phyloP scores from a whole-genome alignment of 352 stramenopile species.

The Phytopythium sindhum region DNA sequence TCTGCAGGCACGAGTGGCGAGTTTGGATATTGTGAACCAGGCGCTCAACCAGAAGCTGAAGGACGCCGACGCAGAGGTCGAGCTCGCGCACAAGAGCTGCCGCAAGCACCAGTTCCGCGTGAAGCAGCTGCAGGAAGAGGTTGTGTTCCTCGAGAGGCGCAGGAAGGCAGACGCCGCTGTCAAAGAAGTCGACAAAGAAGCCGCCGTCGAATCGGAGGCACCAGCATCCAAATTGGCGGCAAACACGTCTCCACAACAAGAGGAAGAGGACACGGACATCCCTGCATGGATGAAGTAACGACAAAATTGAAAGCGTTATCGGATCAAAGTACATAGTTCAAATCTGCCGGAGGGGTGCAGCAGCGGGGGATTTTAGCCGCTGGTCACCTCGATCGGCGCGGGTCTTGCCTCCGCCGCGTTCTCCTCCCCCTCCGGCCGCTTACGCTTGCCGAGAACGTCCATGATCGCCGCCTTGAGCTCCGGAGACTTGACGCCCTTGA shows the following conservation, averaged over 20 bases:
- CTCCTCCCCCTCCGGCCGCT: background rate
- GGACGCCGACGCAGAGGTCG: conserved; percentile 39
- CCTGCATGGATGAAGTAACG: conserved; percentile 7
- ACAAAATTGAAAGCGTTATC: background rate
- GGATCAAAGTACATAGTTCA: conserved; percentile 3
- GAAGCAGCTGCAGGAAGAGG: conserved; percentile 69
- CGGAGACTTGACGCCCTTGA: conserved; percentile 18
- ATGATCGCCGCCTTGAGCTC: conserved; percentile 43
- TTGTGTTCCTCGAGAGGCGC: conserved; percentile 56
- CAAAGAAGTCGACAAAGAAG: background rate
- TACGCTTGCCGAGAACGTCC: conserved; percentile 36
- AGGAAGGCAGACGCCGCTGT: conserved; percentile 10
- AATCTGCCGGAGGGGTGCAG: background rate
- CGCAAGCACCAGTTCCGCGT: conserved; percentile 60
- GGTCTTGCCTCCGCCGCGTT: background rate
- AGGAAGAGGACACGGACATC: background rate
- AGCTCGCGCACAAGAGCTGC: conserved; percentile 41
- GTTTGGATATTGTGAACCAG: conserved; percentile 32
- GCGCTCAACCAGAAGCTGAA: conserved; percentile 31
- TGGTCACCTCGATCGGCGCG: background rate
- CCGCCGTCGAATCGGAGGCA: background rate
- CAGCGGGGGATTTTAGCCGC: background rate
- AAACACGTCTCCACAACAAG: background rate
- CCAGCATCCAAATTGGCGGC: background rate
- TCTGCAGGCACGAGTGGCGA: conserved; percentile 32